Base-by-base conservation (phyloP, 2,329 filamentous ascomycete genomes). In the Lasiodiplodia theobromae region DNA sequence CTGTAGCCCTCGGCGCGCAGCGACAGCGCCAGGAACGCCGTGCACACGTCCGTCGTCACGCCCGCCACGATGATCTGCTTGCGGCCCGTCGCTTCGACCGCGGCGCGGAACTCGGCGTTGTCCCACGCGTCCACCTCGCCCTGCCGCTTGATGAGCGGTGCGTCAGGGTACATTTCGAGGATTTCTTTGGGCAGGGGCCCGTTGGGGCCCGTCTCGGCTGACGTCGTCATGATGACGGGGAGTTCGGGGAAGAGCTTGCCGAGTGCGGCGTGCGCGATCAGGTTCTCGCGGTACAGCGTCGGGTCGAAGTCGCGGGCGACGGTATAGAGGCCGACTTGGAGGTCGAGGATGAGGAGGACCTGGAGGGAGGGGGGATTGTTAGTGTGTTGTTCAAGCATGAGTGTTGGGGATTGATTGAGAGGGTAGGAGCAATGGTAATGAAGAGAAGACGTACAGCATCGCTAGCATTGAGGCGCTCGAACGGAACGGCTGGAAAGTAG, bases 111-210 rank as follows among this genome's bases (percentile, higher is more conserved):
- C 0, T 91, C 86, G 2, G 84, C 72, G 73, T 92, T 93, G 75
- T 94, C 92, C 91, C 90, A 93, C 2, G 91, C 91, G 75, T 93
- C 87, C 74, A 94, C 90, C 75, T 94, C 89, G 49, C 91, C 91
- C 70, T 90, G 85, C 44, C 91, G 88, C 72, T 85, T 83, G 74
- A 94, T 86, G 12, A 92, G 81, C 0, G 91, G 87, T 0, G 89
- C 87, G 56, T 87, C 80, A 31, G 91, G 91, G 75, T 92, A 89
- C 86, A 89, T 86, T 14, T 88, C 84, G 5, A 86, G 76, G 70
- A 94, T 91, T 74, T 92, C 91, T 73, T 89, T 87, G 11, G 90
- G 88, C 1, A 93, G 81, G 1, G 86, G 88, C 1, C 91, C 91
- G 76, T 93, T 94, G 60, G 91, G 91, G 4, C 91, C 91, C 78